Evolutionary conservation across 192 early-diverging fungal species (phyloP), one percentile per base, ranked within the genome.

Genomic region (Backusella mclennaniae): DNA sequence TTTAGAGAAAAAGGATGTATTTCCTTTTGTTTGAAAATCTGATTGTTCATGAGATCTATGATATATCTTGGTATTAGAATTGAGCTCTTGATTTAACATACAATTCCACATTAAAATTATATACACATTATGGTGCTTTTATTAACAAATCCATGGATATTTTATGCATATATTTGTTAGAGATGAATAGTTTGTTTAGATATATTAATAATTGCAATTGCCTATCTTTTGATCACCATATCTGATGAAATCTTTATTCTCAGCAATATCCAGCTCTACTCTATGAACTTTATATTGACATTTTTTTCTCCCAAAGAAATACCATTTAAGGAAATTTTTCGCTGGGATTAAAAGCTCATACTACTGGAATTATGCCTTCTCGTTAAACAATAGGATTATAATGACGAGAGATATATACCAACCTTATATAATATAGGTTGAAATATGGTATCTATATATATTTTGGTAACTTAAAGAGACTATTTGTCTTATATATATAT

Each of bases 221-320:
- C 56, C 56, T 63, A 63, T 63, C 56, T 63, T 29, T 29, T 63
- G 56, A 63, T 63, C 56, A 29, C 56, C 56, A 63, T 63, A 63
- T 63, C 56, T 63, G 56, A 63, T 63, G 12, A n/a, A 26, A 63
- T 29, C 21, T 63, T 63, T 63, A 63, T 63, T 63, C 56, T 63
- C 56, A 63, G 56, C 56, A 63, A 63, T 14, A 26, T 63, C 56
- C 23, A 63, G 56, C n/a, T 23, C 26, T 59, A 3, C 56, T 26
- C 23, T 26, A 8, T 63, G 23, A 63, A 63, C 56, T 63, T 63
- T 63, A 63, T 63, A 56, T 21, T 39, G 11, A 11, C 2, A 11
- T 63, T 29, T 23, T 63, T 63, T 63, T 63, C 56, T 63, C 56
- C 56, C 56, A 63, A 63, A 9, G 23, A 23, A 14, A 23, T 29